These are phyloP conservation scores for Begonia fuchsioides DNA, from an alignment of 306 rosid species.

Conservation along the genomic window DNA sequence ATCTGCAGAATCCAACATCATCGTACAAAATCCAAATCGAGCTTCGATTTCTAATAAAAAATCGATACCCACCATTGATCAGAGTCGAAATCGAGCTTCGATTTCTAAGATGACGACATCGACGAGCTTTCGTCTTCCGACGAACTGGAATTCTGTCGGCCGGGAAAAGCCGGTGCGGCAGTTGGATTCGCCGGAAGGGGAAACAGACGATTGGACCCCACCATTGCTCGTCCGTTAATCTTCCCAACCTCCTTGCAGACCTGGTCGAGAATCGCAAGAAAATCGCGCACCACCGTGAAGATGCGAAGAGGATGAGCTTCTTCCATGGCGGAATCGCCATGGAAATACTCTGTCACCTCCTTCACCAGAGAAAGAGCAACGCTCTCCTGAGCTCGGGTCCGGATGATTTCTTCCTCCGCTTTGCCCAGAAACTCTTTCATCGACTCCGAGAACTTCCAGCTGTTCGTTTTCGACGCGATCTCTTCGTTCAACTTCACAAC, in stretches of 20 bases:
- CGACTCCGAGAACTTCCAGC: constrained; percentile 39
- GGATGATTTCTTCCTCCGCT: constrained; percentile 67
- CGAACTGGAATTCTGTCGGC: too few relatives aligned
- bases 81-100: too few relatives aligned
- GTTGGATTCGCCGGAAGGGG: constrained; percentile 90
- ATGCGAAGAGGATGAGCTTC: constrained; percentile 98
- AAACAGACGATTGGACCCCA: constrained; percentile 68
- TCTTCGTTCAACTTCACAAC: constrained; percentile 28
- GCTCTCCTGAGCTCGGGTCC: constrained; percentile 76
- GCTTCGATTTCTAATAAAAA: too few relatives aligned
- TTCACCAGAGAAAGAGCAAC: constrained; percentile 76
- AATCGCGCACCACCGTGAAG: constrained; percentile 87
- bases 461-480: constrained; percentile 22
- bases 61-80: too few relatives aligned
- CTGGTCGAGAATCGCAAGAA: constrained; percentile 52
- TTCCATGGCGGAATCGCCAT: constrained; percentile 82
- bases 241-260: constrained; percentile 90
- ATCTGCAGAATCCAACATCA: too few relatives aligned
- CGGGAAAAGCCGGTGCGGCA: constrained; percentile 25
- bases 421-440: constrained; percentile 64
- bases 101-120: too few relatives aligned
- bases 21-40: too few relatives aligned
- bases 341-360: constrained; percentile 94
- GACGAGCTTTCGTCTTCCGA: too few relatives aligned
- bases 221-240: constrained; percentile 65